Conservation (phyloP, 768 basidiomycete genomes). For the Inosperma sp. region DNA sequence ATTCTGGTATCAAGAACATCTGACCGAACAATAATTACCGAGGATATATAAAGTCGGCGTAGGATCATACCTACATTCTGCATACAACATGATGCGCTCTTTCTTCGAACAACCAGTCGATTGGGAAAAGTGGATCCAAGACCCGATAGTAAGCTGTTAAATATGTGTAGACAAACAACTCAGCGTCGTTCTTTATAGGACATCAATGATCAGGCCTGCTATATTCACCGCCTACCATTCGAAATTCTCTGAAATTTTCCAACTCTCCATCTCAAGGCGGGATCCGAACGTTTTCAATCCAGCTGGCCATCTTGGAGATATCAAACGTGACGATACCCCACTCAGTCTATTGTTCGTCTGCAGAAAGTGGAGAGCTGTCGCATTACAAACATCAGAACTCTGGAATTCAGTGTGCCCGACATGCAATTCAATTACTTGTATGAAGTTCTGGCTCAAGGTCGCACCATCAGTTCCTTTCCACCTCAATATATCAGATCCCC, state of each 20-base stretch:
- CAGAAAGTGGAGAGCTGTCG: background rate
- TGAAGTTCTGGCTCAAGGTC: background rate
- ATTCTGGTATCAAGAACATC: too few relatives aligned
- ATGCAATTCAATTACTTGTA: background rate
- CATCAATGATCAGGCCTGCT: background rate
- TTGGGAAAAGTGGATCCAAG: too few relatives aligned
- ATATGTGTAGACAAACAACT: too few relatives aligned
- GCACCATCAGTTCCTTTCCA: background rate
- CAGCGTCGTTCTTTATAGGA: too few relatives aligned
- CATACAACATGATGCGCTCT: too few relatives aligned
- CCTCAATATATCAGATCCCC: background rate
- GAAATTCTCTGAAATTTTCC: slow-evolving; percentile 4
- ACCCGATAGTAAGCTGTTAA: too few relatives aligned
- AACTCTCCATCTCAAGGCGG: background rate
- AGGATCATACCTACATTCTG: too few relatives aligned
- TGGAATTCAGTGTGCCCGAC: background rate
- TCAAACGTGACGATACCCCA: background rate
- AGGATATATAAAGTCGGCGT: too few relatives aligned
- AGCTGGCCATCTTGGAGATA: background rate
- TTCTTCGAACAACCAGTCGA: too few relatives aligned
- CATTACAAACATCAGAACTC: background rate
- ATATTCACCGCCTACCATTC: background rate
- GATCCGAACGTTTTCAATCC: background rate
- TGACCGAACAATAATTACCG: too few relatives aligned
- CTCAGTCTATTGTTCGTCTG: slow-evolving; percentile 1